Conservation (phyloP, 805 yeast genomes). For the Saccharomycopsis fermentans region DNA sequence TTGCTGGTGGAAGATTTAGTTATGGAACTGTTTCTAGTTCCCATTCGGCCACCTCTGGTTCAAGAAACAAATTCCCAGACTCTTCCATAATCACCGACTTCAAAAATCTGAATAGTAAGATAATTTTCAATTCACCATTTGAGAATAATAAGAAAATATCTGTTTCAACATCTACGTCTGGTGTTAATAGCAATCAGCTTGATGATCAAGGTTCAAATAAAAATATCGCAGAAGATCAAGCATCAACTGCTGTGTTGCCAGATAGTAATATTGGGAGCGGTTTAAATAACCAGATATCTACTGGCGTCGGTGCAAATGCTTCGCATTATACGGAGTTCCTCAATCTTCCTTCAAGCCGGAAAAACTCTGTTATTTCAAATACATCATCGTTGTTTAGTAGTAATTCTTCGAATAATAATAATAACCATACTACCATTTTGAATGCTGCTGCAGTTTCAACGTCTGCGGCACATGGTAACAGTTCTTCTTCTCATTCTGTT, state of each 20-base stretch:
- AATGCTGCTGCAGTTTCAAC: not conserved
- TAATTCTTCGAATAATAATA: conserved; percentile 1
- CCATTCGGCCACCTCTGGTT: not conserved
- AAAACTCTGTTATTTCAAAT: conserved; percentile 14
- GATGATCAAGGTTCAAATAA: not conserved
- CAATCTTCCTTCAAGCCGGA: conserved; percentile 15
- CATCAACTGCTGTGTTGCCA: not conserved
- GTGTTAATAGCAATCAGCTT: not conserved
- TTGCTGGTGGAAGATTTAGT: not conserved
- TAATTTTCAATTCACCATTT: conserved; percentile 11
- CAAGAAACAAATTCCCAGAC: not conserved
- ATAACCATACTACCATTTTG: not conserved
- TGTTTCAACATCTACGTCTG: not conserved
- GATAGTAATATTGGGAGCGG: not conserved
- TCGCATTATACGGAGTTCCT: conserved; percentile 10
- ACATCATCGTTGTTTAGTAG: conserved; percentile 6
- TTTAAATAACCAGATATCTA: not conserved
- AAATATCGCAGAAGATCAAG: not conserved
- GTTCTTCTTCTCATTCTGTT: conserved; percentile 20
- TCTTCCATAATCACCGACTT: not conserved
- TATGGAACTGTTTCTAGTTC: not conserved
- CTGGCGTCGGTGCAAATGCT: not conserved
- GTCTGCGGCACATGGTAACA: not conserved
- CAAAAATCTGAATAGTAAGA: conserved; percentile 1
- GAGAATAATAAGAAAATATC: conserved; percentile 6